Conservation (phyloP, 2,329 filamentous ascomycete genomes). For the Apiospora malaysiana region DNA sequence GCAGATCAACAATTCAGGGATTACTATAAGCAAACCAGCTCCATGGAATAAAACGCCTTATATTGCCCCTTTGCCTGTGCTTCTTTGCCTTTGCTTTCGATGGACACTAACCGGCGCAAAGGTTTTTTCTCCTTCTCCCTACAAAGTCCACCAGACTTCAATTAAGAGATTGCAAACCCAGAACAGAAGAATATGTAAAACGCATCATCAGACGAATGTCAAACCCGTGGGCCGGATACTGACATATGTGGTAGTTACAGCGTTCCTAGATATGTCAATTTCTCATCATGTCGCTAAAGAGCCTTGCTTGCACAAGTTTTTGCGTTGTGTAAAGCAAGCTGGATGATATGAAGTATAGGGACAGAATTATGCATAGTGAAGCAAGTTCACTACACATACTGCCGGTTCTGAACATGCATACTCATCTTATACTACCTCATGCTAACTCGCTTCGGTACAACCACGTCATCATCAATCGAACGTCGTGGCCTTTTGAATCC, state of each 20-base stretch:
- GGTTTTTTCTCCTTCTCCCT: background rate
- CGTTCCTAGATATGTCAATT: background rate
- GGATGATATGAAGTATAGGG: background rate
- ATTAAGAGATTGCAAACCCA: background rate
- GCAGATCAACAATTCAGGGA: background rate
- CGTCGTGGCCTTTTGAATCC: background rate
- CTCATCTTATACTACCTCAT: constrained; percentile 11
- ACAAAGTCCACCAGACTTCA: background rate
- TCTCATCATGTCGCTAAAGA: background rate
- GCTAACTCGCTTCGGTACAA: constrained; percentile 14
- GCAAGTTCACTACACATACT: background rate
- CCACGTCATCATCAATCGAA: constrained; percentile 8
- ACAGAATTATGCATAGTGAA: background rate
- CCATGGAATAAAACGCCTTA: background rate
- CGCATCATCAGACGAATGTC: background rate
- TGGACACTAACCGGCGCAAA: too few species aligned
- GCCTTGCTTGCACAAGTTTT: background rate
- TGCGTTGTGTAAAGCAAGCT: background rate
- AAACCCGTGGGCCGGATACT: constrained; percentile 5
- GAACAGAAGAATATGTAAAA: background rate
- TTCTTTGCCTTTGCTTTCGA: background rate
- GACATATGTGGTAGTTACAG: background rate
- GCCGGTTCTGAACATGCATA: background rate
- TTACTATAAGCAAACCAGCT: background rate
- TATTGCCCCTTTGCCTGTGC: background rate